Percentiles rank a stretch among this genome's conserved stretches.
These are phyloP conservation scores for Colletotrichum spaethianum DNA, from an alignment of 2,329 filamentous ascomycete genomes.

Conservation along the genomic window DNA sequence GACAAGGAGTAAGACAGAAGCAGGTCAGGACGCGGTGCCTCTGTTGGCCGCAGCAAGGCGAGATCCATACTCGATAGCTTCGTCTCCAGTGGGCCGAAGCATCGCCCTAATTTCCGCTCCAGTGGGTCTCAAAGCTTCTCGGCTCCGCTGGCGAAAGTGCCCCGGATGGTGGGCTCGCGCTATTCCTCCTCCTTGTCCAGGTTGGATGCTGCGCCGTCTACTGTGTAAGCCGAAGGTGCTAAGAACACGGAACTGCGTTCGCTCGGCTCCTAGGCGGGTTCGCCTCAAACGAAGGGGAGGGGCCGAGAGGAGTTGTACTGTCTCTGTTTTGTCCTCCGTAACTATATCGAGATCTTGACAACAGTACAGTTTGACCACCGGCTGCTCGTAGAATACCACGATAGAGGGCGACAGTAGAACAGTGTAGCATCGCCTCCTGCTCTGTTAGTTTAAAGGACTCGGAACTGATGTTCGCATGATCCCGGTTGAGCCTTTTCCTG, in stretches of 20 bases:
- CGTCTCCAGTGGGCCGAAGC: slow-evolving; percentile 17
- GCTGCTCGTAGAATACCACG: neutral
- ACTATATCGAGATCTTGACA: neutral
- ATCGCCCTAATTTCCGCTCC: slow-evolving; percentile 32
- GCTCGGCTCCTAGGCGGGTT: neutral
- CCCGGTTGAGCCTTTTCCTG: neutral
- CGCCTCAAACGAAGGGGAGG: neutral
- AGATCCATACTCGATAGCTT: slow-evolving; percentile 28
- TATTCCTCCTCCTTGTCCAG: neutral
- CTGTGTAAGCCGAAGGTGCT: neutral
- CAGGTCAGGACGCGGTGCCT: slow-evolving; percentile 10
- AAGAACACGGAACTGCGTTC: neutral
- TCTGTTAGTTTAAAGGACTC: neutral
- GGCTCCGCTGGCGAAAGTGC: slow-evolving; percentile 21
- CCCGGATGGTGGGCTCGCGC: slow-evolving; percentile 16
- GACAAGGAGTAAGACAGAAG: slow-evolving; percentile 7
- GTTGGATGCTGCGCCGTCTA: slow-evolving; percentile 8
- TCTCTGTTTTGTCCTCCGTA: neutral
- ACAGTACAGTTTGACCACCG: neutral
- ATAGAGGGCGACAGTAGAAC: neutral
- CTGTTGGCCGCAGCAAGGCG: slow-evolving; percentile 20
- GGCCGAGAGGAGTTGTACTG: neutral
- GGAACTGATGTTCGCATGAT: neutral
- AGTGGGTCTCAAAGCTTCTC: slow-evolving; percentile 25
- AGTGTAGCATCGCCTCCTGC: neutral